Base-by-base conservation (phyloP, 2,329 filamentous ascomycete species). In the Diaporthe batatas region DNA sequence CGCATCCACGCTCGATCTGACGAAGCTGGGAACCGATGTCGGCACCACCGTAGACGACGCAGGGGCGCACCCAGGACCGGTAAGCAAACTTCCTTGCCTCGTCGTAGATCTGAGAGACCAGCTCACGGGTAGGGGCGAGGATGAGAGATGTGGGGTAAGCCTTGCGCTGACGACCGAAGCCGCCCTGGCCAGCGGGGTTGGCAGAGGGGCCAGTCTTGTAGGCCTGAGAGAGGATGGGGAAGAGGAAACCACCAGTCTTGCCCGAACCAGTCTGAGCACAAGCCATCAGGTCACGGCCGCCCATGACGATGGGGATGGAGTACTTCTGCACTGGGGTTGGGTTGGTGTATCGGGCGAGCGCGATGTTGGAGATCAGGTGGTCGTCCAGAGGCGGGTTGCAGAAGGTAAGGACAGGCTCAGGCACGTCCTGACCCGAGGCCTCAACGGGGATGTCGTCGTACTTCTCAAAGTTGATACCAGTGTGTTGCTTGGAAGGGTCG, bases 381-480 rank as follows among this genome's bases (percentile, higher is more conserved):
- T 97, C 93, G 81, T 99, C 96, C 78, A 99, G 90, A 80, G 96
- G 96, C 77, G 96, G 96, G 85, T 96, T 97, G 81, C 91, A 94
- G 90, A 99, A 99, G 75, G 91, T 89, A 77, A 92, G 92, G 77
- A 98, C 94, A 53, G 96, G 93, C 81, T 98, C 96, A 58, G 96
- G 96, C 69, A 98, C 95, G 81, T 97, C 91, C 70, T 94, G 92
- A 74, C 96, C 96, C 74, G 96, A 98, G 76, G 96, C 96, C 86
- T 98, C 96, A 76, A 99, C 96, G 71, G 96, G 96, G 77, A 99
- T 99, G 84, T 99, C 96, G 81, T 99, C 96, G 86, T 99, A 99
- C 89, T 99, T 99, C 87, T 98, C 93, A 83, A 99, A 99, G 90
- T 99, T 99, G 93, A 99, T 98, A 85, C 96, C 96, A 44, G 95